Evolutionary conservation across 305 asterid genomes (phyloP), one percentile per base, ranked within the genome.

Genomic region (Euphrasia arctica): DNA sequence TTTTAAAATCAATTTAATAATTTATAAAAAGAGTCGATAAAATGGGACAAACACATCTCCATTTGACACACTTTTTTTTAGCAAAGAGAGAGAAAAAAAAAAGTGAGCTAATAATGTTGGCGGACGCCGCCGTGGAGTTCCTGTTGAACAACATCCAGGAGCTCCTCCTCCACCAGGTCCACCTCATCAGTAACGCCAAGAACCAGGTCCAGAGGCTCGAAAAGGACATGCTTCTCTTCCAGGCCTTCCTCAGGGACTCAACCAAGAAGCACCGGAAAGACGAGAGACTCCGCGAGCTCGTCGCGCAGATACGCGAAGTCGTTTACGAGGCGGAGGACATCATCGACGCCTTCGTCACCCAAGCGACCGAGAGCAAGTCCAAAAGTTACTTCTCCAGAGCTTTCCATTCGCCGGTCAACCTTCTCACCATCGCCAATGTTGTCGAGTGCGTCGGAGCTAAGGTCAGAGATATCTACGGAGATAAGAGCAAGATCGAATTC

Each of bases 321-420:
- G 83, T 78, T 5, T 72, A 72, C 70, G 83, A 78, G 62, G 78
- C 80, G 3, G 83, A 78, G 61, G 83, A 79, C 64, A 55, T 73
- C 59, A 65, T 79, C 63, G 83, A 79, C 75, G 74, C 75, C 54
- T 75, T 70, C 48, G 77, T 75, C 5, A 72, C 77, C 0, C 74
- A 75, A 71, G 79, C 79, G 6, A 68, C 70, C 25, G 81, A 68
- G 73, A 63, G 31, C 62, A 58, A 60, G 66, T 67, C 84, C 28
- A 65, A 9, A 31, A 68, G 52, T 29, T 65, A 66, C 70, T 61
- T 76, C 45, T 10, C 4, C 47, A 36, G 47, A 22, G 73, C 65
- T 0, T 65, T 71, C 4, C 47, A 62, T n/a, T 41, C 66, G 25
- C 79, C 75, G 12, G 67, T 18, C 7, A 73, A 57, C 58, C 70